Evolutionary conservation across 192 early-diverging fungal species (phyloP).

Genomic region (Coemansia umbellata): DNA sequence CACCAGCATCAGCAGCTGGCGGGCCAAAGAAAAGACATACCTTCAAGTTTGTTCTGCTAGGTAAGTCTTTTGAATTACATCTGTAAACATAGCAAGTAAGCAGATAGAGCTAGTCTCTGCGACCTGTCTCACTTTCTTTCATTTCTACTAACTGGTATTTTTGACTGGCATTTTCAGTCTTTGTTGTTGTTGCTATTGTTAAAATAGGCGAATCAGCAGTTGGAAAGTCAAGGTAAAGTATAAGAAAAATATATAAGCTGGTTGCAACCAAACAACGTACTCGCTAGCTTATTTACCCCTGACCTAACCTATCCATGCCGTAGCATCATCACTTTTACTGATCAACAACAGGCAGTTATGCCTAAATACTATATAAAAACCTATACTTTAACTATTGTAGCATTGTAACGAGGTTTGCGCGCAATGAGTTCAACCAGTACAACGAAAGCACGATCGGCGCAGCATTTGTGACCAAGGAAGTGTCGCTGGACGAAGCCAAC

Average conservation of each 20-base stretch:
- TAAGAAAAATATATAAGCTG: too few relatives aligned
- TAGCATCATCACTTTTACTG: too few relatives aligned
- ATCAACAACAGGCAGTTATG: too few relatives aligned
- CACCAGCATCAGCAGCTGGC: slow-evolving; percentile 2
- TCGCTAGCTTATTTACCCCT: too few relatives aligned
- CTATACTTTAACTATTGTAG: slow-evolving; percentile 36
- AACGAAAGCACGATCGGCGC: slow-evolving; percentile 98
- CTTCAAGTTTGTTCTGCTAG: slow-evolving; percentile 94
- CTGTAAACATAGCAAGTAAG: too few relatives aligned
- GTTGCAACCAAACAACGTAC: too few relatives aligned
- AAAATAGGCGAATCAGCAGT: slow-evolving; percentile 83
- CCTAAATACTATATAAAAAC: too few relatives aligned
- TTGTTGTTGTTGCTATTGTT: not conserved
- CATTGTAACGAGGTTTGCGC: slow-evolving; percentile 88
- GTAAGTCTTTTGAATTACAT: slow-evolving; percentile 54
- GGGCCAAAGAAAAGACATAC: slow-evolving; percentile 67
- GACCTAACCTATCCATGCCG: too few relatives aligned
- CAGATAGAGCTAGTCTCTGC: too few relatives aligned
- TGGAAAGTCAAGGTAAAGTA: slow-evolving; percentile 94
- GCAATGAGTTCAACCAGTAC: slow-evolving; percentile 91
- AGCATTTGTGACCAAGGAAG: slow-evolving; percentile 88
- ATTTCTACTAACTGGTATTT: too few relatives aligned
- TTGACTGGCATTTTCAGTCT: too few relatives aligned
- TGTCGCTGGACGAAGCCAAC: slow-evolving; percentile 73
- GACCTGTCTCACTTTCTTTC: too few relatives aligned